phyloP scores from a whole-genome alignment of 192 early-diverging fungal genomes.

The Backusella macrospora region DNA sequence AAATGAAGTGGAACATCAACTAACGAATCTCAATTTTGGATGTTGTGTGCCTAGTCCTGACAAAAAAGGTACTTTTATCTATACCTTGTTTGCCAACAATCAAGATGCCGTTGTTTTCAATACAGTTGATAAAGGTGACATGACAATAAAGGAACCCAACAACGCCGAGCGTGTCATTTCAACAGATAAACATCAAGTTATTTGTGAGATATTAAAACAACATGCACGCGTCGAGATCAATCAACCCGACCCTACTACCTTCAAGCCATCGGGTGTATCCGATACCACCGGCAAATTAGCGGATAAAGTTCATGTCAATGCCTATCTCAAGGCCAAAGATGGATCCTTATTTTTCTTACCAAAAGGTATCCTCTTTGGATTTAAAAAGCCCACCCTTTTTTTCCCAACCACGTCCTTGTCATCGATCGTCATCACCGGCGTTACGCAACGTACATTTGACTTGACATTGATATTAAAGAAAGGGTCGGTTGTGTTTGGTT shows the following conservation, averaged over 20 bases:
- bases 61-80: background rate
- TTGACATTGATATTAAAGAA: conserved; percentile 28
- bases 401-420: conserved; percentile 40
- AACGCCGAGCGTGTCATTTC: background rate
- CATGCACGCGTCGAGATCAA: background rate
- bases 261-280: background rate
- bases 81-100: no score
- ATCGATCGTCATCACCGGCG: conserved; percentile 35
- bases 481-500: background rate
- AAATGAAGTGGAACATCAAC: background rate
- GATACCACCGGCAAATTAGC: background rate
- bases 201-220: background rate
- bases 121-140: background rate
- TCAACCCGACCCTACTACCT: background rate
- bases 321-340: conserved; percentile 40
- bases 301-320: conserved; percentile 18
- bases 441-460: conserved; percentile 49
- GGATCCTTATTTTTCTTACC: conserved; percentile 47
- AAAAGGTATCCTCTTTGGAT: conserved; percentile 52
- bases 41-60: conserved; percentile 22
- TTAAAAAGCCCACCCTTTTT: conserved; percentile 58
- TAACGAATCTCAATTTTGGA: background rate
- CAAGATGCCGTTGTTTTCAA: background rate
- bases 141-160: background rate
- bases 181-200: background rate